Evolutionary conservation across 306 rosid genomes (phyloP).

Genomic region (Pueraria montana): DNA sequence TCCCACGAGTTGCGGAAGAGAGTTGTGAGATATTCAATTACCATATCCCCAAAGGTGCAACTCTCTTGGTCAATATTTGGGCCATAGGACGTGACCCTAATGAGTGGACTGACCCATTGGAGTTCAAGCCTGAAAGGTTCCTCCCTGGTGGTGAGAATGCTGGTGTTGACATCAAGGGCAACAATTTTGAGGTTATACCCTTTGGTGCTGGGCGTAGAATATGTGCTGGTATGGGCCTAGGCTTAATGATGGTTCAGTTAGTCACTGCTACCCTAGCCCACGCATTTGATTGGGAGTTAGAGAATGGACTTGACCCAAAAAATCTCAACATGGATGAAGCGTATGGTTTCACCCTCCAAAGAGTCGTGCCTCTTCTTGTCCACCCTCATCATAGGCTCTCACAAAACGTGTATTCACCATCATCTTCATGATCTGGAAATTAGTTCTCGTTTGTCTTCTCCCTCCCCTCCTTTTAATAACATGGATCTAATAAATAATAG

Average conservation of each 20-base stretch:
- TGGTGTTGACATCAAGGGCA: background rate
- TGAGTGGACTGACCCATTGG: background rate
- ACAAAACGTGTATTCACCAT: constrained; percentile 33
- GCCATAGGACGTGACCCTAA: background rate
- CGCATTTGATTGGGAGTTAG: constrained; percentile 62
- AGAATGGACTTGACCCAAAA: constrained; percentile 50
- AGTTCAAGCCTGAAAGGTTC: background rate
- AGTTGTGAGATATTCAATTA: background rate
- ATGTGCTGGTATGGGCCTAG: background rate
- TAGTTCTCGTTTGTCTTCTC: no score
- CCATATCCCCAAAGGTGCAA: background rate
- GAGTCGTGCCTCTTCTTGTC: constrained; percentile 56
- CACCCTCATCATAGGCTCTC: constrained; percentile 64
- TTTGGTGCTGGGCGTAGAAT: background rate
- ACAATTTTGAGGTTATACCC: background rate
- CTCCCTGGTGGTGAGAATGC: background rate
- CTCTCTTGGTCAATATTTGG: background rate
- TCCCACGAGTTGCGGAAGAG: background rate
- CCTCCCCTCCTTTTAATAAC: no score
- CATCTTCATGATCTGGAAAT: background rate
- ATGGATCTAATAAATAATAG: no score
- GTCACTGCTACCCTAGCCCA: constrained; percentile 63
- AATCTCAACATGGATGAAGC: constrained; percentile 35
- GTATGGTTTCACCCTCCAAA: constrained; percentile 65
- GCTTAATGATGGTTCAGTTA: constrained; percentile 62